These are phyloP conservation scores for Paramecium bursaria DNA, from an alignment of 73 alveolate genomes.

Conservation along the genomic window DNA sequence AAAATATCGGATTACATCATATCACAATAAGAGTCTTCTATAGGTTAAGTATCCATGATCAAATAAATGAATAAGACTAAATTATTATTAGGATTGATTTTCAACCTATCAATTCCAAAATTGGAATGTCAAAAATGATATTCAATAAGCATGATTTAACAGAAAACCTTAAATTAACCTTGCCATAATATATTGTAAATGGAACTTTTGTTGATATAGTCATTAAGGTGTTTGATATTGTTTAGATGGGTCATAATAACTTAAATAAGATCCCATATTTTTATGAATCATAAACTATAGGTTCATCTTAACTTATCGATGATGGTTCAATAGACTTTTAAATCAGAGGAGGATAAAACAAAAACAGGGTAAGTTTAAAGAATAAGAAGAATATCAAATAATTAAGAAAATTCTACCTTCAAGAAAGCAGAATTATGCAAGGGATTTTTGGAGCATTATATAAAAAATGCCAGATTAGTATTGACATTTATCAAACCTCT, in stretches of 20 bases:
- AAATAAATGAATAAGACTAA: background rate
- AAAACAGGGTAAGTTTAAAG: background rate
- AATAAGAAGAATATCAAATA: slow-evolving; percentile 39
- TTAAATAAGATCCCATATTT: slow-evolving; percentile 18
- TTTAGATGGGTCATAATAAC: slow-evolving; percentile 10
- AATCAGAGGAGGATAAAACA: slow-evolving; percentile 33
- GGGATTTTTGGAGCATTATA: slow-evolving; percentile 32
- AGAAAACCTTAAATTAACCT: slow-evolving; percentile 2
- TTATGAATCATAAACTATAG: background rate
- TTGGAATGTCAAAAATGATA: slow-evolving; percentile 55
- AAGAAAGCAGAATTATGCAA: slow-evolving; percentile 45
- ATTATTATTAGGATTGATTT: slow-evolving; percentile 41
- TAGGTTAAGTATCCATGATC: slow-evolving; percentile 9
- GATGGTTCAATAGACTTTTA: background rate
- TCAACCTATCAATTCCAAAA: slow-evolving; percentile 1
- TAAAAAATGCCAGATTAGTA: slow-evolving; percentile 18
- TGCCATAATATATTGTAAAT: background rate
- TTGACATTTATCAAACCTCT: background rate
- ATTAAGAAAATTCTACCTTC: slow-evolving; percentile 39
- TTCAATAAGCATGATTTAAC: slow-evolving; percentile 38
- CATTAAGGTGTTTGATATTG: slow-evolving; percentile 2
- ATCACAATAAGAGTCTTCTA: slow-evolving; percentile 38
- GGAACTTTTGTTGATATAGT: slow-evolving; percentile 28
- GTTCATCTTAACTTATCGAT: too few species aligned
- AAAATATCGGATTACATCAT: slow-evolving; percentile 27